Conservation (phyloP, 805 yeast genomes). For the Candida multigemmis region DNA sequence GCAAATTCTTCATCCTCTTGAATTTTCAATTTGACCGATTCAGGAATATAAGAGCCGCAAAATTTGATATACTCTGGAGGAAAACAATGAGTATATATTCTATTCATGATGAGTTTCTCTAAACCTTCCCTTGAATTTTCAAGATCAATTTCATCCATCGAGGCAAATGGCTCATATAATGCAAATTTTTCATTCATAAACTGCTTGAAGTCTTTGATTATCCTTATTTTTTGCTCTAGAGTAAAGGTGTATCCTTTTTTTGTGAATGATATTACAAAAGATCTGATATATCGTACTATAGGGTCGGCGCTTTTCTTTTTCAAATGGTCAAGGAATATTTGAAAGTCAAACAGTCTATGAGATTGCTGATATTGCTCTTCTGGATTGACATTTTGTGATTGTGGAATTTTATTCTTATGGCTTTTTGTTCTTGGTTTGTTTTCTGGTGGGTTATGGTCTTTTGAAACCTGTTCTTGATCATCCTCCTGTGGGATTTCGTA, state of each 20-base stretch:
- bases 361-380: constrained; percentile 31
- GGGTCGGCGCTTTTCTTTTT: constrained; percentile 79
- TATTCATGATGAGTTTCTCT: constrained; percentile 86
- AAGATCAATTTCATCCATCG: constrained; percentile 46
- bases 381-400: constrained; percentile 11
- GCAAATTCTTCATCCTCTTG: constrained; percentile 45
- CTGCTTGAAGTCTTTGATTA: constrained; percentile 65
- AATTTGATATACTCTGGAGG: constrained; percentile 57
- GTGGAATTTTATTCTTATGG: not conserved
- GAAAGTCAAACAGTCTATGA: constrained; percentile 68
- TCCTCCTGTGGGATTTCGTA: constrained; percentile 1
- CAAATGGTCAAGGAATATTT: constrained; percentile 62
- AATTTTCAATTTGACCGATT: constrained; percentile 51
- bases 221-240: constrained; percentile 67
- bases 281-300: constrained; percentile 72
- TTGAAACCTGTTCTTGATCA: constrained; percentile 4
- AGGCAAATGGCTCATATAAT: constrained; percentile 63
- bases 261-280: constrained; percentile 72
- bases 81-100: constrained; percentile 69
- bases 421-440: not conserved
- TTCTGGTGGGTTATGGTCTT: constrained; percentile 3
- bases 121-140: constrained; percentile 82
- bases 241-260: constrained; percentile 53
- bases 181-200: constrained; percentile 61
- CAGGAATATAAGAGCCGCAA: constrained; percentile 10